A percentile compares a stretch with the other conserved stretches of the same genome.
These are phyloP conservation scores for Prunus yedoensis DNA, from an alignment of 331 rosid genomes.

Conservation along the genomic window DNA sequence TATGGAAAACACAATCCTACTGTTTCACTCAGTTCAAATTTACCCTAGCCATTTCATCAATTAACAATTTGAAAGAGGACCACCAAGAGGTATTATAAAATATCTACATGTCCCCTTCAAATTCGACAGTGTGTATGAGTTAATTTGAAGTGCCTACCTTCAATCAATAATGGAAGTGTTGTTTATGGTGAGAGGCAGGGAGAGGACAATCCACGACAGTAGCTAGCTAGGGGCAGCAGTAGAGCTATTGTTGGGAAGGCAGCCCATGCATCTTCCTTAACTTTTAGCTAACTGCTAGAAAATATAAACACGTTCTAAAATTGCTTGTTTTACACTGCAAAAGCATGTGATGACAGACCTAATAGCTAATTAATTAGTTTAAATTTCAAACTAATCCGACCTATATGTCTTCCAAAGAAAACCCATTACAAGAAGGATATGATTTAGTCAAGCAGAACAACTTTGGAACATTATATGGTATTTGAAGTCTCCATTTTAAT, in stretches of 20 bases:
- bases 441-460: not conserved
- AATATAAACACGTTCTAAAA: not conserved
- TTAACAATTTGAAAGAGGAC: not conserved
- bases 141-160: not conserved
- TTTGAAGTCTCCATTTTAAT: no score
- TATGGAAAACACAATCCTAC: not conserved
- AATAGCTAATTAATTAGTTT: not conserved
- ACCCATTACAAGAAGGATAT: not conserved
- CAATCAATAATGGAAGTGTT: constrained; percentile 7
- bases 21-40: not conserved
- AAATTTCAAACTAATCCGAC: not conserved
- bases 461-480: not conserved
- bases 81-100: not conserved
- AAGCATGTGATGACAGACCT: constrained; percentile 11
- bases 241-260: not conserved
- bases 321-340: not conserved
- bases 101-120: not conserved
- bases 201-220: constrained; percentile 6
- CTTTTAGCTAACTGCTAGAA: constrained; percentile 1
- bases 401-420: not conserved
- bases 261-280: constrained; percentile 15
- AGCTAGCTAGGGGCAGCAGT: not conserved
- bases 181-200: constrained; percentile 2
- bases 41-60: not conserved
- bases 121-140: not conserved